Conservation (phyloP, 768 basidiomycete genomes). For the Tulasnella sp. region DNA sequence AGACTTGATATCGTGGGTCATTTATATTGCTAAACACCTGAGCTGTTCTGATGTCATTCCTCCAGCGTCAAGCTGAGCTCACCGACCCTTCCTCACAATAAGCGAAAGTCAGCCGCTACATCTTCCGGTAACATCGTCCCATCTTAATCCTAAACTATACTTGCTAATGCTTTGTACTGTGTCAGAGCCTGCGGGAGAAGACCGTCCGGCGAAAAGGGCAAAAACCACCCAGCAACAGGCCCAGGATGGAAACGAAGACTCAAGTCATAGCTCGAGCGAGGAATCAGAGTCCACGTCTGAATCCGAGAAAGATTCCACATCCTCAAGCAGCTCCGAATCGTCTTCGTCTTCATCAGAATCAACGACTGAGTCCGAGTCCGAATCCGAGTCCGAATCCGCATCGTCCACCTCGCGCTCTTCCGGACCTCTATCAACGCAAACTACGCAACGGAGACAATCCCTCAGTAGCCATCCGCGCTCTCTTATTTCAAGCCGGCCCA, state of each 20-base stretch:
- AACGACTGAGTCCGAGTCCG: neutral
- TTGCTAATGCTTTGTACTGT: neutral
- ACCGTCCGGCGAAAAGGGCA: neutral
- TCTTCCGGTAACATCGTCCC: neutral
- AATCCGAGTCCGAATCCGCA: neutral
- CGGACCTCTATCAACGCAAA: neutral
- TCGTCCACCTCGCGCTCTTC: neutral
- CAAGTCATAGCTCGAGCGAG: neutral
- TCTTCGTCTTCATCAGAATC: neutral
- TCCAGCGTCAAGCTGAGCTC: neutral
- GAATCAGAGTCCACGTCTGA: constrained; percentile 12
- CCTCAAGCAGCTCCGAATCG: constrained; percentile 4
- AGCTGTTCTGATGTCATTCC: neutral
- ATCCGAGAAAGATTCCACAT: neutral
- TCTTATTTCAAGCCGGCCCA: neutral
- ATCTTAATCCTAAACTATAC: neutral
- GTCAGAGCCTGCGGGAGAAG: neutral
- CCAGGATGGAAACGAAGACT: neutral
- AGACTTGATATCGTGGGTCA: constrained; percentile 9
- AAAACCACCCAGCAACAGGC: neutral
- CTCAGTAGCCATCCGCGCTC: neutral
- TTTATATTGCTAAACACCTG: no score
- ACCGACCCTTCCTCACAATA: neutral
- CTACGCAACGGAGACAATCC: neutral
- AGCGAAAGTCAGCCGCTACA: neutral